These are phyloP conservation scores for Colletotrichum sp. DNA, from an alignment of 2,329 filamentous ascomycete genomes.

Conservation along the genomic window DNA sequence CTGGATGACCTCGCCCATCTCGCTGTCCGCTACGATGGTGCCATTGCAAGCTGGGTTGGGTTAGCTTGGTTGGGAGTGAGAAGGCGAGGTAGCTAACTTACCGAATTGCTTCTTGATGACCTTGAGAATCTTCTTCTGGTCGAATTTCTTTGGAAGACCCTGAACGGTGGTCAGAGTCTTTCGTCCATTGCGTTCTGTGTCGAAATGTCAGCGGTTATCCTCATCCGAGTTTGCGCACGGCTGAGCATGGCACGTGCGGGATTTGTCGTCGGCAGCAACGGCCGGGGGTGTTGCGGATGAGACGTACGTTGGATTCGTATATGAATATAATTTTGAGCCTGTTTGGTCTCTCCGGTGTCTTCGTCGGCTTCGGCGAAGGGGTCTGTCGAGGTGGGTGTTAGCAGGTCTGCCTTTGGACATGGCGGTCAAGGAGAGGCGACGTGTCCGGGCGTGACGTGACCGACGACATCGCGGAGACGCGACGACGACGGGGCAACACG, in stretches of 20 bases:
- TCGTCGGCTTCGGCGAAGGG: constrained; percentile 99
- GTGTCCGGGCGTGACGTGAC: neutral
- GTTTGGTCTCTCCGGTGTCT: constrained; percentile 94
- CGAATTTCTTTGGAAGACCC: constrained; percentile 98
- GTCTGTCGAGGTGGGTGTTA: constrained; percentile 63
- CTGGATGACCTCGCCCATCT: constrained; percentile 99
- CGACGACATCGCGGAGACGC: neutral
- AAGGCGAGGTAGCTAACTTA: constrained; percentile 48
- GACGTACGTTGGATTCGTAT: constrained; percentile 98
- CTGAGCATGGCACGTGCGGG: constrained; percentile 8
- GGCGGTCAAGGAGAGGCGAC: constrained; percentile 10
- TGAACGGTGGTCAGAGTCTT: constrained; percentile 99
- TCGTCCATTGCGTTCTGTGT: constrained; percentile 97
- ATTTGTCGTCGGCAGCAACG: neutral
- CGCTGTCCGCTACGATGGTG: constrained; percentile 93
- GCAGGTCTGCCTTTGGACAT: constrained; percentile 18
- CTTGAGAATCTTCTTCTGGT: constrained; percentile 99
- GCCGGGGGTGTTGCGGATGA: neutral
- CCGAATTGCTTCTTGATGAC: constrained; percentile 99
- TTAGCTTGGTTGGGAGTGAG: constrained; percentile 25
- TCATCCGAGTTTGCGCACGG: neutral
- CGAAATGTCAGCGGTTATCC: constrained; percentile 40
- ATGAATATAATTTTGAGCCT: constrained; percentile 98
- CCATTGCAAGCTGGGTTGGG: constrained; percentile 87
- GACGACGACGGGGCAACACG: no score